These are phyloP conservation scores for Amauroascus verrucosus DNA, from an alignment of 2,329 filamentous ascomycete genomes.

Conservation along the genomic window DNA sequence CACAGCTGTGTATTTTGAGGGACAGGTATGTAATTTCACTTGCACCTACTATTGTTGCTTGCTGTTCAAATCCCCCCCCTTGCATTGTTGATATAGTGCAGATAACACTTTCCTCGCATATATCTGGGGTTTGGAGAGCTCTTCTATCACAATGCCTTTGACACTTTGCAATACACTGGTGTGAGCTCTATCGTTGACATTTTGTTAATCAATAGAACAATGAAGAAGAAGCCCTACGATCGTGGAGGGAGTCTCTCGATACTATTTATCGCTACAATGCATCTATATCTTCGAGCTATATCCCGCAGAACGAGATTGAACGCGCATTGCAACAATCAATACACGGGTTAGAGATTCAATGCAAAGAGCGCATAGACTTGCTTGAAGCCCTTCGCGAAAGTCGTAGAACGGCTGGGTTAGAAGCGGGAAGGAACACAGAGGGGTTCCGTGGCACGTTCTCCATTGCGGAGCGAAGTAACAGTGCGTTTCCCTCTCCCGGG, in stretches of 20 bases:
- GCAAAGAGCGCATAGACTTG: conserved; percentile 83
- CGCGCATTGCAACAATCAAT: conserved; percentile 71
- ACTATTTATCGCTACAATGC: conserved; percentile 81
- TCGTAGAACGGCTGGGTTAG: conserved; percentile 43
- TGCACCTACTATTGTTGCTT: neutral
- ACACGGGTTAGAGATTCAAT: conserved; percentile 74
- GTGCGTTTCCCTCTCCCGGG: conserved; percentile 30
- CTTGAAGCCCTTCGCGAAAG: conserved; percentile 68
- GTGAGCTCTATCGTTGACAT: neutral
- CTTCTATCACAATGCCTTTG: no score
- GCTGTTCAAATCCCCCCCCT: neutral
- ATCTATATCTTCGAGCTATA: conserved; percentile 57
- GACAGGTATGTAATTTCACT: conserved; percentile 51
- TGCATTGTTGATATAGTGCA: neutral
- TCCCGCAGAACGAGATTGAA: conserved; percentile 70
- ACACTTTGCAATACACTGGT: neutral
- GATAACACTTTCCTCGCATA: no score
- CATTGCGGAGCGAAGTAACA: conserved; percentile 13
- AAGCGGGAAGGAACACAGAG: conserved; percentile 16
- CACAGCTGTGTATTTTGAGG: conserved; percentile 91
- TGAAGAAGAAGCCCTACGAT: conserved; percentile 77
- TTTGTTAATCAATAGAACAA: conserved; percentile 54
- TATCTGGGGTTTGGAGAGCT: no score
- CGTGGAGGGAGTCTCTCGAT: conserved; percentile 80
- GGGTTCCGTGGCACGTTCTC: conserved; percentile 19